Evolutionary conservation across 2,329 filamentous ascomycete species (phyloP).

Genomic region (Pyricularia pennisetigena): DNA sequence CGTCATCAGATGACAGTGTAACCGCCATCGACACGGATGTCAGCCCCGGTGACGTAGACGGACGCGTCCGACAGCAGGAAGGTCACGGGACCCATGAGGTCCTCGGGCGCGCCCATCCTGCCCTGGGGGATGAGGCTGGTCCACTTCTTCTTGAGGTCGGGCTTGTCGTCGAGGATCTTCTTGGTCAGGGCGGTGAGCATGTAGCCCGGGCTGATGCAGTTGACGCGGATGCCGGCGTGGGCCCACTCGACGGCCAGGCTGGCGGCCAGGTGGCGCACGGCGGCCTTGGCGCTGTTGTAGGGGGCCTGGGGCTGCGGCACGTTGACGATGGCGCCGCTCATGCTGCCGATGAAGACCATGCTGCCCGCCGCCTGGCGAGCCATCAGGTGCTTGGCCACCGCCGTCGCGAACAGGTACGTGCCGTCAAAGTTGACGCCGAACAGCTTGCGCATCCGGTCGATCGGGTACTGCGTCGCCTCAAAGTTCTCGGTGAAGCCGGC

Average conservation of each 20-base stretch:
- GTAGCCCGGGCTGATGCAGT: constrained; percentile 91
- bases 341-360: constrained; percentile 92
- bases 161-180: constrained; percentile 91
- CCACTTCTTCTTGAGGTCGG: constrained; percentile 83
- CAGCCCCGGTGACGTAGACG: constrained; percentile 61
- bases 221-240: constrained; percentile 76
- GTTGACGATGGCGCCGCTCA: constrained; percentile 90
- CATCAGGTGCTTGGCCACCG: constrained; percentile 82
- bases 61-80: constrained; percentile 77
- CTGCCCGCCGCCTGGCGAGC: constrained; percentile 67
- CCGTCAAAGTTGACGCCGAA: constrained; percentile 92
- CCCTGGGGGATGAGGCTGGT: constrained; percentile 84
- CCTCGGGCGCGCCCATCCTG: constrained; percentile 86
- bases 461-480: constrained; percentile 80
- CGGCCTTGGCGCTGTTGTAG: constrained; percentile 90
- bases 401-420: constrained; percentile 79
- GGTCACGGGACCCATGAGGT: constrained; percentile 86
- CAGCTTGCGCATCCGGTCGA: constrained; percentile 84
- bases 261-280: constrained; percentile 76
- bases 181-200: constrained; percentile 81
- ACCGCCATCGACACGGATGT: constrained; percentile 78
- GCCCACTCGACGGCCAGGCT: constrained; percentile 95
- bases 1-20: constrained; percentile 60
- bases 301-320: constrained; percentile 90
- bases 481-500: constrained; percentile 96